These are phyloP conservation scores for Calonectria henricotiae DNA, from an alignment of 2,329 filamentous ascomycete species.

Conservation along the genomic window DNA sequence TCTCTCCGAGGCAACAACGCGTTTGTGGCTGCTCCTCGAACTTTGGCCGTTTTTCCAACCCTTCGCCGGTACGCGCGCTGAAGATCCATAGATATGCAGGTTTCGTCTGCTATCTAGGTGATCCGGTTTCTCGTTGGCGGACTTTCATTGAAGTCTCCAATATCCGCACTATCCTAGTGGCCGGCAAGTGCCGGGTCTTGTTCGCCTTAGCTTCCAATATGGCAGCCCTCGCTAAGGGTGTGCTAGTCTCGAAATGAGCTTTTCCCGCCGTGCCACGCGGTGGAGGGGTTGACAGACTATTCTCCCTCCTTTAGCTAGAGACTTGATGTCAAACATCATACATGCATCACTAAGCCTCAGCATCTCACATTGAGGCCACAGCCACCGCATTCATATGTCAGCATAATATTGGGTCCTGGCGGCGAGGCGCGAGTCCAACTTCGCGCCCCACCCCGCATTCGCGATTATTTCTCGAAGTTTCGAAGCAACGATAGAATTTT, in stretches of 20 bases:
- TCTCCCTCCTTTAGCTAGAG: neutral
- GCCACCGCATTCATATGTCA: neutral
- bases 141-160: neutral
- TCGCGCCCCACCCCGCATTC: neutral
- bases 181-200: constrained; percentile 22
- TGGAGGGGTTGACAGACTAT: neutral
- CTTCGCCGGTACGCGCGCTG: neutral
- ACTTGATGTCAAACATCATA: neutral
- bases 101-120: neutral
- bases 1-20: neutral
- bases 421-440: neutral
- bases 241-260: constrained; percentile 24
- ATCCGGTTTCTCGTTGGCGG: constrained; percentile 12
- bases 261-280: constrained; percentile 25
- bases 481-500: neutral
- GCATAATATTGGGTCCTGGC: neutral
- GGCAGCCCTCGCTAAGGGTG: constrained; percentile 16
- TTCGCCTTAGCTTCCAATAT: constrained; percentile 6
- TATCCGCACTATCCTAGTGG: constrained; percentile 10
- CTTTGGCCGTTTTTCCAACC: neutral
- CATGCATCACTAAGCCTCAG: neutral
- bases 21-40: neutral
- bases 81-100: neutral
- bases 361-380: neutral
- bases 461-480: constrained; percentile 7